Conservation (phyloP, 768 basidiomycete genomes). For the Lactarius akahatsu region DNA sequence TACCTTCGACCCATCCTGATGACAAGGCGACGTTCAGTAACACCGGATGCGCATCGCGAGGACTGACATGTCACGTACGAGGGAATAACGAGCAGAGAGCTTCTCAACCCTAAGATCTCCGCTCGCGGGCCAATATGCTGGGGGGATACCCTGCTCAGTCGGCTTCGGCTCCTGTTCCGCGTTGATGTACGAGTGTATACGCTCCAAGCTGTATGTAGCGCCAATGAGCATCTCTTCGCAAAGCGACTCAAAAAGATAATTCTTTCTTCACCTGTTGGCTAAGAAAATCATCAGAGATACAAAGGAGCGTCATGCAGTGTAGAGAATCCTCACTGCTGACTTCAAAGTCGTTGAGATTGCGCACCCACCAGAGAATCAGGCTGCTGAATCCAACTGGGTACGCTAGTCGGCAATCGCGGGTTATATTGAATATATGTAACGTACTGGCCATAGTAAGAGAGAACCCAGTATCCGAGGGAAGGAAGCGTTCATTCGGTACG, state of each 20-base stretch:
- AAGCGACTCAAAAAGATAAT: background rate
- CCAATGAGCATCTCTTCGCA: slow-evolving; percentile 1
- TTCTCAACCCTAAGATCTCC: slow-evolving; percentile 41
- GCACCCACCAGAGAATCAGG: slow-evolving; percentile 52
- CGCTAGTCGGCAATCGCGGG: background rate
- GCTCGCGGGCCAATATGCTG: too few species aligned
- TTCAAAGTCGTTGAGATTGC: slow-evolving; percentile 45
- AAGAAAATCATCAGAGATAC: background rate
- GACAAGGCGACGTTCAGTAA: background rate
- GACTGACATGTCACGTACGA: slow-evolving; percentile 29
- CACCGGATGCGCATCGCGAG: too few species aligned
- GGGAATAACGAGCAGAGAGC: slow-evolving; percentile 50
- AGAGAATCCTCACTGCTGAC: slow-evolving; percentile 38
- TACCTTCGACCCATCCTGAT: slow-evolving; percentile 53
- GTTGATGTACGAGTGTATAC: slow-evolving; percentile 52
- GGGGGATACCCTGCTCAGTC: too few species aligned
- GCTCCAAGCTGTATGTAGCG: slow-evolving; percentile 41
- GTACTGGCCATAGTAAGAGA: slow-evolving; percentile 44
- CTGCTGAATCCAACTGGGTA: slow-evolving; percentile 51
- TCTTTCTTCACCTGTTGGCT: slow-evolving; percentile 34
- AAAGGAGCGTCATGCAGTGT: background rate
- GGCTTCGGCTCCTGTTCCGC: slow-evolving; percentile 46
- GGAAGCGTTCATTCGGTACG: slow-evolving; percentile 38
- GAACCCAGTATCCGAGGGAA: slow-evolving; percentile 40
- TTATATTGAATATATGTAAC: slow-evolving; percentile 6